Percentiles rank a stretch among this genome's conserved stretches.
Conservation (phyloP, 192 early-diverging fungal species). For the Coemansia sp. region DNA sequence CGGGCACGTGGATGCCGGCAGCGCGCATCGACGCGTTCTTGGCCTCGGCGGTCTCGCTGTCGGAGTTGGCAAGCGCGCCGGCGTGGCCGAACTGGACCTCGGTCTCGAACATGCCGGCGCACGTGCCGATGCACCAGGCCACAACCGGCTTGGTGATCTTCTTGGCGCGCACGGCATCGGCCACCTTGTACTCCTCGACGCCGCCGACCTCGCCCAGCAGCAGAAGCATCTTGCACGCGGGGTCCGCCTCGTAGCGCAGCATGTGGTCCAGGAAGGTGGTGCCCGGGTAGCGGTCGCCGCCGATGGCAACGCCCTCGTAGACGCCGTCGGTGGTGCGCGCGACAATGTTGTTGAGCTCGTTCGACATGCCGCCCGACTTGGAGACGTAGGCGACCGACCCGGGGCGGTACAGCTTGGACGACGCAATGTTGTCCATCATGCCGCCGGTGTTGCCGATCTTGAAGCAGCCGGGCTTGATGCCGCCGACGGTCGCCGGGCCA, state of each 20-base stretch:
- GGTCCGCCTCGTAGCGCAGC: conserved; percentile 92
- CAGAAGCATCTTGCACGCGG: conserved; percentile 91
- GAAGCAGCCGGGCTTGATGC: conserved; percentile 99
- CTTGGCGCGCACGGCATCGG: conserved; percentile 85
- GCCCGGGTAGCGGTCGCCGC: conserved; percentile 98
- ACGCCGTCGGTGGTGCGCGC: conserved; percentile 96
- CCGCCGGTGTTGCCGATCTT: conserved; percentile 99
- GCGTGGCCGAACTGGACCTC: conserved; percentile 99
- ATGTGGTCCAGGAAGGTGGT: conserved; percentile 99
- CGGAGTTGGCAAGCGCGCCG: conserved; percentile 94
- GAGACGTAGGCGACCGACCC: conserved; percentile 98
- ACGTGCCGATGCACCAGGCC: conserved; percentile 99
- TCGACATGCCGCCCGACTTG: conserved; percentile 99
- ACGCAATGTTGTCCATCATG: conserved; percentile 99
- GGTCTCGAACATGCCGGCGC: conserved; percentile 98
- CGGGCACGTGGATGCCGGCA: conserved; percentile 89
- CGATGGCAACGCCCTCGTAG: conserved; percentile 98
- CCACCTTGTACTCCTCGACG: conserved; percentile 94
- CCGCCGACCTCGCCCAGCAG: conserved; percentile 98
- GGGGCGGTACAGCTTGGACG: conserved; percentile 95
- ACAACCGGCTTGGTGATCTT: conserved; percentile 98
- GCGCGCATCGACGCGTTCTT: conserved; percentile 88
- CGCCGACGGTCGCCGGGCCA: conserved; percentile 98
- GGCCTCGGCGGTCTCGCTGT: conserved; percentile 93
- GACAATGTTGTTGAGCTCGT: conserved; percentile 99